phyloP scores from a whole-genome alignment of 805 yeast genomes.

The Candida anglica region DNA sequence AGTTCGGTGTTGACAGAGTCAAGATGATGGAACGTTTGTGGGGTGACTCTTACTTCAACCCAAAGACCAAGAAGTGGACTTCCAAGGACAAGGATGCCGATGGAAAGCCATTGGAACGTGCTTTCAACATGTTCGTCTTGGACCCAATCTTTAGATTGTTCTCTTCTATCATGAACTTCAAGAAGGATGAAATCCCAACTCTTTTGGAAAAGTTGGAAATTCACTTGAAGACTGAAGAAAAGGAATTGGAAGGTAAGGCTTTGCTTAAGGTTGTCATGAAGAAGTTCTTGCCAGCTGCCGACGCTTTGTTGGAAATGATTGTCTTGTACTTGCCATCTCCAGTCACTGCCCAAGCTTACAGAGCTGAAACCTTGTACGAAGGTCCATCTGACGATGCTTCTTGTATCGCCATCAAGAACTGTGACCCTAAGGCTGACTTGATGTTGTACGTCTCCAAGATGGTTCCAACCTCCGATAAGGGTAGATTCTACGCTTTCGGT shows the following conservation, averaged over 20 bases:
- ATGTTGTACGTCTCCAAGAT: slow-evolving; percentile 99
- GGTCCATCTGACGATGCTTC: slow-evolving; percentile 95
- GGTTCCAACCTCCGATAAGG: slow-evolving; percentile 99
- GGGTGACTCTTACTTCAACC: slow-evolving; percentile 99
- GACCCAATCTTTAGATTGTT: slow-evolving; percentile 99
- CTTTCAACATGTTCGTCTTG: slow-evolving; percentile 98
- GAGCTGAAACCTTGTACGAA: slow-evolving; percentile 98
- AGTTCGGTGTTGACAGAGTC: slow-evolving; percentile 96
- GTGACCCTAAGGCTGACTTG: slow-evolving; percentile 97
- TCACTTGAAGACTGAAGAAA: slow-evolving; percentile 91
- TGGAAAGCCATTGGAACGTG: slow-evolving; percentile 96
- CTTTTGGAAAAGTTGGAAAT: slow-evolving; percentile 93
- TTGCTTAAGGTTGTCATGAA: slow-evolving; percentile 97
- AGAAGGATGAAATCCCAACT: slow-evolving; percentile 92
- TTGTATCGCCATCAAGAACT: slow-evolving; percentile 90
- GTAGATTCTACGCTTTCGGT: slow-evolving; percentile 99
- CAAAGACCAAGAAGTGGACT: slow-evolving; percentile 99
- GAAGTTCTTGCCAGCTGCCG: slow-evolving; percentile 99
- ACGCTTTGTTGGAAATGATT: slow-evolving; percentile 98
- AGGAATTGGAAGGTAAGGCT: slow-evolving; percentile 98
- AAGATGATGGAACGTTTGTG: slow-evolving; percentile 99
- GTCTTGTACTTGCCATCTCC: slow-evolving; percentile 98
- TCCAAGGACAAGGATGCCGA: slow-evolving; percentile 93
- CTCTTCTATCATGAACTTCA: slow-evolving; percentile 97
- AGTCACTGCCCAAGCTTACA: slow-evolving; percentile 97